phyloP scores from a whole-genome alignment of 768 basidiomycete genomes.

The Ephemerocybe angulata region DNA sequence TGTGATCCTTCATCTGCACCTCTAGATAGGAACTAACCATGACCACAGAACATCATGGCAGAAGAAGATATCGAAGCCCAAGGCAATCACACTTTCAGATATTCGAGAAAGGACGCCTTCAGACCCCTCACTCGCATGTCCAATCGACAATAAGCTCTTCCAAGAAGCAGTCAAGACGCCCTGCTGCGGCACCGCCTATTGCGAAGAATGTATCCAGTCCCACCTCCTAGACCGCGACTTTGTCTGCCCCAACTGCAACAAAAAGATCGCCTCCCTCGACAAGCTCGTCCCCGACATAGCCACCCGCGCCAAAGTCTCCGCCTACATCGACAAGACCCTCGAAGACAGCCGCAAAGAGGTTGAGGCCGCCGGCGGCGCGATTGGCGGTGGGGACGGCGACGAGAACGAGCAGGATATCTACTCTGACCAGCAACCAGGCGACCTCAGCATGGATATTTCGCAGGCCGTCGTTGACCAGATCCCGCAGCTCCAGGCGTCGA shows the following conservation, averaged over 20 bases:
- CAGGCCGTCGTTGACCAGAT: slow-evolving; percentile 72
- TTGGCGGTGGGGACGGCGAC: slow-evolving; percentile 15
- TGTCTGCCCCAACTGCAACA: slow-evolving; percentile 84
- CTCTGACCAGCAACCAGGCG: slow-evolving; percentile 61
- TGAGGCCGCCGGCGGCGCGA: slow-evolving; percentile 33
- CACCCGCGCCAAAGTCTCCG: slow-evolving; percentile 69
- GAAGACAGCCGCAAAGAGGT: slow-evolving; percentile 70
- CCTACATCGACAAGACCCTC: slow-evolving; percentile 79
- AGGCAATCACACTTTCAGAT: slow-evolving; percentile 82
- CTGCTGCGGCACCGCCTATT: slow-evolving; percentile 87
- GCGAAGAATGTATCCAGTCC: slow-evolving; percentile 97
- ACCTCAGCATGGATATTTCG: slow-evolving; percentile 60
- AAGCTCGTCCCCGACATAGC: slow-evolving; percentile 79
- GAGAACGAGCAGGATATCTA: slow-evolving; percentile 61
- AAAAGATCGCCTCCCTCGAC: slow-evolving; percentile 86
- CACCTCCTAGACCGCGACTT: slow-evolving; percentile 94
- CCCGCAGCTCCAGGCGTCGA: slow-evolving; percentile 81
- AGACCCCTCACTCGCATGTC: slow-evolving; percentile 78
- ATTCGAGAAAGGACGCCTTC: slow-evolving; percentile 81
- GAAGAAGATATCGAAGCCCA: slow-evolving; percentile 77
- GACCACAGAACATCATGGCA: slow-evolving; percentile 83
- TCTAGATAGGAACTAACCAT: neutral
- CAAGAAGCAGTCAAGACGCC: slow-evolving; percentile 94
- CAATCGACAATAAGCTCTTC: slow-evolving; percentile 90
- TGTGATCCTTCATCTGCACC: slow-evolving; percentile 30